phyloP scores from a whole-genome alignment of 352 stramenopile species.

The Phytophthora colocasiae region DNA sequence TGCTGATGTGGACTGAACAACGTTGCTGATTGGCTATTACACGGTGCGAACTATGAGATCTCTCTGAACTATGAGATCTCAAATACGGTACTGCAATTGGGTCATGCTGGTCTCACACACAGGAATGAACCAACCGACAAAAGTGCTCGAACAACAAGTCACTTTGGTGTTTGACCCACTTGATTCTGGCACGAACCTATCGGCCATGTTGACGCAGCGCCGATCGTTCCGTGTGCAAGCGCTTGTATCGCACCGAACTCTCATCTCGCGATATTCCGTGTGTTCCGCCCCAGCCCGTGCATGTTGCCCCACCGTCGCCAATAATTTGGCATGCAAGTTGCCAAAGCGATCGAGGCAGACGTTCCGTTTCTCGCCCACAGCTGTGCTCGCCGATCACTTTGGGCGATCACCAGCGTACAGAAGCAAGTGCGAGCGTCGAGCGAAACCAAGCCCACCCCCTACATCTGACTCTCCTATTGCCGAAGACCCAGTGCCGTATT shows the following conservation, averaged over 20 bases:
- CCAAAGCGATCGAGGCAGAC: constrained; percentile 1
- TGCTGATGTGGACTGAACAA: too few species aligned
- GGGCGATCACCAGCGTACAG: constrained; percentile 34
- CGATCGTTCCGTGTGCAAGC: constrained; percentile 18
- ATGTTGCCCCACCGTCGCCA: background rate
- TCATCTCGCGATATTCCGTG: constrained; percentile 11
- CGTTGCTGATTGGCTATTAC: too few species aligned
- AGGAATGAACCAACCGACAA: background rate
- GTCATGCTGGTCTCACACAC: constrained; percentile 12
- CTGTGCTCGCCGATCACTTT: constrained; percentile 30
- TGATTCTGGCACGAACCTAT: constrained; percentile 17
- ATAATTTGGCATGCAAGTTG: constrained; percentile 11
- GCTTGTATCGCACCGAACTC: constrained; percentile 10
- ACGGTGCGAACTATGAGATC: too few species aligned
- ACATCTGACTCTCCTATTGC: constrained; percentile 36
- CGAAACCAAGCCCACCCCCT: constrained; percentile 31
- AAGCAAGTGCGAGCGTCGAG: constrained; percentile 36
- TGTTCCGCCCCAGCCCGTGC: constrained; percentile 23
- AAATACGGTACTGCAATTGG: constrained; percentile 15
- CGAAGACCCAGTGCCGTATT: constrained; percentile 11
- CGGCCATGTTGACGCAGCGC: constrained; percentile 19
- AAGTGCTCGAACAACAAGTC: constrained; percentile 10
- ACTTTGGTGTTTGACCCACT: constrained; percentile 18
- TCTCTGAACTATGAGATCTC: too few species aligned
- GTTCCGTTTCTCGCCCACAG: constrained; percentile 30